A percentile compares a stretch with the other conserved stretches of the same genome.
Evolutionary conservation across 2,329 filamentous ascomycete species (phyloP).

Genomic region (Podosphaera fusca): DNA sequence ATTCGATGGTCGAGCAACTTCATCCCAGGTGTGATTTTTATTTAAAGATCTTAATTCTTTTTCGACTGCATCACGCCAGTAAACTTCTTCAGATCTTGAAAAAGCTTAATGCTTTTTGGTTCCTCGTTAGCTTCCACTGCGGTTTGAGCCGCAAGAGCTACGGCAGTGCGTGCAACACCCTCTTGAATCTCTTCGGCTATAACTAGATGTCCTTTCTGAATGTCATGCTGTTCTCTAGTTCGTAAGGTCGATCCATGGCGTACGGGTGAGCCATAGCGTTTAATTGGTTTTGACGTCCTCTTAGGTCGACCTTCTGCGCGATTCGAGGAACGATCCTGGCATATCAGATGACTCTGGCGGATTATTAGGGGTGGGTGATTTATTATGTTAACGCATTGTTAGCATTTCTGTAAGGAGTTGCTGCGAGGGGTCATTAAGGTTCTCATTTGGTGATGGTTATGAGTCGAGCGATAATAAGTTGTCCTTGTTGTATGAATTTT

Average conservation of each 20-base stretch:
- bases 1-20: background rate
- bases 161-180: background rate
- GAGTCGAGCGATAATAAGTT: background rate
- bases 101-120: background rate
- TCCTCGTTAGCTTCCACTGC: background rate
- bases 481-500: background rate
- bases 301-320: background rate
- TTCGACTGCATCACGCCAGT: background rate
- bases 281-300: background rate
- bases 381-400: background rate
- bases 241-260: background rate
- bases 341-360: background rate
- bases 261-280: background rate
- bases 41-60: background rate
- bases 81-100: background rate
- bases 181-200: background rate
- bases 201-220: background rate
- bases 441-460: background rate
- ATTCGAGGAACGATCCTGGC: background rate
- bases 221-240: background rate
- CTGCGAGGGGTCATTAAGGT: background rate
- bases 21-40: slow-evolving; percentile 1
- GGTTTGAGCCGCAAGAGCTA: background rate
- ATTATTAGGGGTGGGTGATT: background rate
- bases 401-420: background rate